Percentiles rank a stretch among this genome's conserved stretches.
Evolutionary conservation across 2,329 filamentous ascomycete genomes (phyloP).

Genomic region (Penicillium sp.): DNA sequence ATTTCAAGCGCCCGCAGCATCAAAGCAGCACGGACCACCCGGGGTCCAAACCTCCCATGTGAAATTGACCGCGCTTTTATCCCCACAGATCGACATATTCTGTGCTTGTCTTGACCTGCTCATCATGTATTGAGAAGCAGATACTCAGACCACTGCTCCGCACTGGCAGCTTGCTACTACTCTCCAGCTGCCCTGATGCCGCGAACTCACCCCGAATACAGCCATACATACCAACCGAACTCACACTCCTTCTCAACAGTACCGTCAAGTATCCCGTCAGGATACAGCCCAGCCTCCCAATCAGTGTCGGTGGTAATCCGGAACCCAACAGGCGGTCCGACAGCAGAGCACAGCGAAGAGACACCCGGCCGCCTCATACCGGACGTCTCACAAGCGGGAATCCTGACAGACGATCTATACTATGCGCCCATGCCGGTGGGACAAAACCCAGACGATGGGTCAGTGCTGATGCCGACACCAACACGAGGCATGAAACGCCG

Average conservation of each 20-base stretch:
- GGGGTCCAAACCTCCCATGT: constrained; percentile 1
- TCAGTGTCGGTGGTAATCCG: constrained; percentile 20
- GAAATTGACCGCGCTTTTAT: constrained; percentile 7
- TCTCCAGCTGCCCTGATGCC: constrained; percentile 6
- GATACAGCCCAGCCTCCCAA: constrained; percentile 3
- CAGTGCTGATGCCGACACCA: constrained; percentile 4
- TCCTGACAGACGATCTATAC: constrained; percentile 13
- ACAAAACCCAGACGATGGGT: constrained; percentile 2
- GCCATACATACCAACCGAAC: constrained; percentile 3
- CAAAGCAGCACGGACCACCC: constrained; percentile 4
- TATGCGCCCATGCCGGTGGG: constrained; percentile 19
- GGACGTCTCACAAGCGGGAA: constrained; percentile 12
- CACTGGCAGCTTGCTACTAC: not conserved
- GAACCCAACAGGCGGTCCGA: not conserved
- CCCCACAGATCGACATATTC: constrained; percentile 13
- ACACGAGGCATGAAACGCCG: constrained; percentile 14
- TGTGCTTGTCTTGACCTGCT: constrained; percentile 1
- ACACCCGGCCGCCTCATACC: constrained; percentile 17
- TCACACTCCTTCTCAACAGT: not conserved
- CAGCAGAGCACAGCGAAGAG: constrained; percentile 18
- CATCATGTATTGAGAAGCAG: not conserved
- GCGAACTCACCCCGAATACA: constrained; percentile 11
- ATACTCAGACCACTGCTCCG: not conserved
- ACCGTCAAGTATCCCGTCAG: not conserved
- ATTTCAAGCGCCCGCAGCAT: not conserved